A percentile compares a stretch with the other conserved stretches of the same genome.
Evolutionary conservation across 129 eudicot species (phyloP).

Genomic region (Pseudognaphalium luteoalbum): DNA sequence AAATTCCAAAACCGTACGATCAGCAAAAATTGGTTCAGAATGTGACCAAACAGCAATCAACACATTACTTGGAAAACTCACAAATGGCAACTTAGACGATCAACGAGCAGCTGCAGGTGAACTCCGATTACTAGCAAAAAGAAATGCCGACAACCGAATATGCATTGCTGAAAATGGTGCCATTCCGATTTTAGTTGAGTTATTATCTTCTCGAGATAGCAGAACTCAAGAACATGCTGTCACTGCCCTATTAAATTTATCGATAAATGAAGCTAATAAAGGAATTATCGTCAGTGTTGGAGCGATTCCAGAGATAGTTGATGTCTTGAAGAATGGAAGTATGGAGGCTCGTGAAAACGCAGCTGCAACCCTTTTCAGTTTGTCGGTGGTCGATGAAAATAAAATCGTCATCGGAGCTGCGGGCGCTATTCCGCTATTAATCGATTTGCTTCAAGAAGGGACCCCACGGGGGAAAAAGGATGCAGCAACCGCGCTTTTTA

Average conservation of each 20-base stretch:
- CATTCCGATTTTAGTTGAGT: background rate
- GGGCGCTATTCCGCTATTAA: background rate
- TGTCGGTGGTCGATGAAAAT: slow-evolving; percentile 4
- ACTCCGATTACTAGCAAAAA: slow-evolving; percentile 3
- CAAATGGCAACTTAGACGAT: slow-evolving; percentile 6
- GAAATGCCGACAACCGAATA: slow-evolving; percentile 3
- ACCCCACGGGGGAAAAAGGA: slow-evolving; percentile 10
- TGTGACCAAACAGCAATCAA: slow-evolving; percentile 4
- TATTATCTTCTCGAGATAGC: slow-evolving; percentile 6
- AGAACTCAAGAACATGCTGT: slow-evolving; percentile 15
- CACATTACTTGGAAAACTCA: slow-evolving; percentile 6
- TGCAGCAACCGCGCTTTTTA: slow-evolving; percentile 7
- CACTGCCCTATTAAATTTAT: slow-evolving; percentile 1
- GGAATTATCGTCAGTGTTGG: slow-evolving; percentile 8
- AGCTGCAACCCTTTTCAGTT: slow-evolving; percentile 9
- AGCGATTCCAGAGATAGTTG: slow-evolving; percentile 13
- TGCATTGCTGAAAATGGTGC: slow-evolving; percentile 8
- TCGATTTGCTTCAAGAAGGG: background rate
- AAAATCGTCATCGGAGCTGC: slow-evolving; percentile 10
- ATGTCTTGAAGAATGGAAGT: slow-evolving; percentile 8
- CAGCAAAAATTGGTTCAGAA: slow-evolving; percentile 7
- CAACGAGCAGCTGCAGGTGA: slow-evolving; percentile 8
- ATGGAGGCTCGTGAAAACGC: slow-evolving; percentile 13
- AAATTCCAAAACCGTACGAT: background rate
- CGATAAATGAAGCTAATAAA: slow-evolving; percentile 10